Base-by-base conservation (phyloP, 2,329 filamentous ascomycete species). In the Fusarium pilosicola region DNA sequence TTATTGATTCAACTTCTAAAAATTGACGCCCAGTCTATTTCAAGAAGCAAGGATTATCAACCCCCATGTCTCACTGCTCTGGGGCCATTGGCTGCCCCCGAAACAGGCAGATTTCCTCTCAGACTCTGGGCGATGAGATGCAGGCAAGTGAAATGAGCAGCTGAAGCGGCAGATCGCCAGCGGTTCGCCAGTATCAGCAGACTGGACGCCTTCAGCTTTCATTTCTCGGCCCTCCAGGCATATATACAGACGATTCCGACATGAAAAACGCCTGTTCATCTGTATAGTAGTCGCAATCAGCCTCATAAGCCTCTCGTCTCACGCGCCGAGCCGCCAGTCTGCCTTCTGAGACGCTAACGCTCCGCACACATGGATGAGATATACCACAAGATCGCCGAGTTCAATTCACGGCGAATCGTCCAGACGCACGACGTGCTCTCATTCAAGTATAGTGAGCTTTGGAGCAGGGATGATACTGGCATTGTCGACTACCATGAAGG, bases 391-490 rank as follows among this genome's bases (percentile, higher is more conserved):
- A 76, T 81, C 49, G 70, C 75, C 51, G 68, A 67, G 17, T 74
- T 79, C 57, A 78, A 77, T 42, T 60, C 76, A 4, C 75, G 75
- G 55, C 67, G 65, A 7, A 69, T 72, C 24, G 63, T 62, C n/a
- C 45, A 58, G 6, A 73, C 68, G 9, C 68, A 69, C 8, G 54
- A 77, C 17, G 62, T 68, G 15, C 52, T 63, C 13, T 68, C 71
- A 2, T 79, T 81, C 42, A 71, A 79, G 7, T 78, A 74, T 15
- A 77, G 77, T 12, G 79, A 81, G 56, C 76, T 79, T n/a, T 80
- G 80, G 80, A 74, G 69, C 38, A 71, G 67, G 14, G 56, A 77
- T 36, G 52, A 32, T 9, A 74, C 79, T 12, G 71, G 75, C 17
- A 64, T 65, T 13, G 63, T 79, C 13, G 56, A 61, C 22, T 62